A percentile compares a stretch with the other conserved stretches of the same genome.
phyloP scores from a whole-genome alignment of 1,139 yeast genomes.

The Pichia sp. region DNA sequence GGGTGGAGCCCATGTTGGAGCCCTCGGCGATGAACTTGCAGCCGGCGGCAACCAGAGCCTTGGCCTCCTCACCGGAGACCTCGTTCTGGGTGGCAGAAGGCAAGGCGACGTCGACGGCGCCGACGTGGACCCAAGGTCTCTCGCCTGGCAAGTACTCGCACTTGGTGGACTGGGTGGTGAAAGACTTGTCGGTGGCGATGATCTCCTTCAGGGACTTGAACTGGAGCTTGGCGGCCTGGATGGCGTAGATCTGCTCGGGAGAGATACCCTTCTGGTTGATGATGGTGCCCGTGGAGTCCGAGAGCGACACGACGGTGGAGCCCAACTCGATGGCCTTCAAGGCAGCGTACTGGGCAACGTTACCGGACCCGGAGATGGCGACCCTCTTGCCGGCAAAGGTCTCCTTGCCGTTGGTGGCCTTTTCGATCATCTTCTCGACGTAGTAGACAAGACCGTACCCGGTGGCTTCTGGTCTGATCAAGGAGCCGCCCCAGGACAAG shows the following conservation, averaged over 20 bases:
- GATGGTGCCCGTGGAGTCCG: constrained; percentile 91
- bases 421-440: constrained; percentile 96
- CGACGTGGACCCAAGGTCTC: constrained; percentile 94
- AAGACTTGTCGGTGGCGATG: constrained; percentile 54
- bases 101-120: constrained; percentile 89
- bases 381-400: constrained; percentile 88
- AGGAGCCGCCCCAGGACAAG: constrained; percentile 96
- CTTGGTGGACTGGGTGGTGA: constrained; percentile 43
- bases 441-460: constrained; percentile 97
- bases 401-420: constrained; percentile 85
- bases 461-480: constrained; percentile 98
- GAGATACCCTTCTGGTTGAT: constrained; percentile 77
- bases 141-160: constrained; percentile 86
- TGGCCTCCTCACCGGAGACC: constrained; percentile 94
- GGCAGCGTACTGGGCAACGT: constrained; percentile 99
- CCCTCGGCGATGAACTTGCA: constrained; percentile 96
- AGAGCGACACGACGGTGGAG: constrained; percentile 86
- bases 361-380: constrained; percentile 96
- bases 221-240: constrained; percentile 76
- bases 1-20: constrained; percentile 98
- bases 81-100: constrained; percentile 99
- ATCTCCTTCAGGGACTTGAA: constrained; percentile 76
- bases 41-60: constrained; percentile 88
- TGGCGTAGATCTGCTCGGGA: constrained; percentile 68
- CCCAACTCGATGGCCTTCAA: constrained; percentile 96